These are phyloP conservation scores for Moniliella sp. DNA, from an alignment of 1,284 basidiomycete species.

Conservation along the genomic window DNA sequence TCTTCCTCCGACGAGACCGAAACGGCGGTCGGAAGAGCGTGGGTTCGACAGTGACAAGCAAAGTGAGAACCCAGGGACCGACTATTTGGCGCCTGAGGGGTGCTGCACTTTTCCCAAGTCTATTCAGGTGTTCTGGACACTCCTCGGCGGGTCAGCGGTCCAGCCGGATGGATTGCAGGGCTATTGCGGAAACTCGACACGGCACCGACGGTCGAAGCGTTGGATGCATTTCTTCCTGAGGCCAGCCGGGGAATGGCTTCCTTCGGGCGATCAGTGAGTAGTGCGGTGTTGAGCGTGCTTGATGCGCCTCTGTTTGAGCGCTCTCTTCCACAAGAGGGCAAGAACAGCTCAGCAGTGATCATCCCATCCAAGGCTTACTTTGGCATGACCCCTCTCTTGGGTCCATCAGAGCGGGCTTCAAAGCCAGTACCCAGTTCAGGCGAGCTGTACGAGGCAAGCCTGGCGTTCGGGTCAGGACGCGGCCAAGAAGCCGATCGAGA, in stretches of 20 bases:
- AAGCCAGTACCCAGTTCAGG: conserved; percentile 7
- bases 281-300: no score
- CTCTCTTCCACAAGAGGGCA: neutral
- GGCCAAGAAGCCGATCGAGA: neutral
- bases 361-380: neutral
- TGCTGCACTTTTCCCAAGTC: conserved; percentile 30
- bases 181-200: conserved; percentile 4
- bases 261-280: no score
- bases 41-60: no score
- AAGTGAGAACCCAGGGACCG: no score
- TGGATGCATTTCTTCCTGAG: neutral
- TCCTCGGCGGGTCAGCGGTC: conserved; percentile 21
- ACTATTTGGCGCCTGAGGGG: conserved; percentile 24
- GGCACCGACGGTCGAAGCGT: neutral
- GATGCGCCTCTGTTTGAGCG: neutral
- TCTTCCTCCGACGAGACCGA: no score
- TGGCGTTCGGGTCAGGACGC: no score
- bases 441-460: conserved; percentile 14
- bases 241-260: no score
- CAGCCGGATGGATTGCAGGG: conserved; percentile 21
- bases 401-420: conserved; percentile 9
- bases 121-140: conserved; percentile 20
- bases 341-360: no score
- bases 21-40: no score
- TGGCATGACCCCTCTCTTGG: conserved; percentile 16